Base-by-base conservation (phyloP, 163 green algal species). In the Chlorella variabilis region DNA sequence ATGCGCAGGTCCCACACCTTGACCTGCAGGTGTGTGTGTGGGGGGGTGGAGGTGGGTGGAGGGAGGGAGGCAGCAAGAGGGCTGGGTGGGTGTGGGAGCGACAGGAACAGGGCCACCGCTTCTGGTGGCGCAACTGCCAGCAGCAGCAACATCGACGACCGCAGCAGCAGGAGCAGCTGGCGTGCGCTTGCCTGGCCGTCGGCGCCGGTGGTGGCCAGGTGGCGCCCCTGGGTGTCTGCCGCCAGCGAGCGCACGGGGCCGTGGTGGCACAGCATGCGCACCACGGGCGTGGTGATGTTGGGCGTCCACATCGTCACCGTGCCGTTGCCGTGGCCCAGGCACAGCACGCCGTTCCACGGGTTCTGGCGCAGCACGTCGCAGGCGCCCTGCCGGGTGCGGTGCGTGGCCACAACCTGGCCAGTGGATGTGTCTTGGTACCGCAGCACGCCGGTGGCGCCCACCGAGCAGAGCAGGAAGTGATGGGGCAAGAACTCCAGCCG, bases 251-350 rank as follows among this genome's bases (percentile, higher is more conserved):
- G 85, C 42, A 98, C 85, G 0, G 95, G 90, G 9, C 95, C 96
- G 74, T 93, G 85, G 90, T 99, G 97, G 73, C 89, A 95, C 31
- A 99, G 90, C 94, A 99, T 95, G 83, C 92, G 93, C 25, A 98
- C 95, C 36, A 94, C 87, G 5, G 97, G 90, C 9, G 86, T 91
- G 45, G 87, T 91, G 49, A 97, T 89, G 89, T 98, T 99, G 76
- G 97, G 97, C 1, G 93, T 98, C 97, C 97, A 99, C 93, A 99
- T 94, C 38, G 91, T 97, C 38, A 98, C 94, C 0, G 87, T 93
- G 77, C 97, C 97, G 68, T 95, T 94, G 38, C 84, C 74, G 80
- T 99, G 97, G 18, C 97, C 97, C 56, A 96, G 86, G 58, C 74
- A 80, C 61, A 98, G 76, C 41, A 98, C 93, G 5, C 85, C 96